Evolutionary conservation across 2,329 filamentous ascomycete genomes (phyloP).

Genomic region (Blastomyces silverae): DNA sequence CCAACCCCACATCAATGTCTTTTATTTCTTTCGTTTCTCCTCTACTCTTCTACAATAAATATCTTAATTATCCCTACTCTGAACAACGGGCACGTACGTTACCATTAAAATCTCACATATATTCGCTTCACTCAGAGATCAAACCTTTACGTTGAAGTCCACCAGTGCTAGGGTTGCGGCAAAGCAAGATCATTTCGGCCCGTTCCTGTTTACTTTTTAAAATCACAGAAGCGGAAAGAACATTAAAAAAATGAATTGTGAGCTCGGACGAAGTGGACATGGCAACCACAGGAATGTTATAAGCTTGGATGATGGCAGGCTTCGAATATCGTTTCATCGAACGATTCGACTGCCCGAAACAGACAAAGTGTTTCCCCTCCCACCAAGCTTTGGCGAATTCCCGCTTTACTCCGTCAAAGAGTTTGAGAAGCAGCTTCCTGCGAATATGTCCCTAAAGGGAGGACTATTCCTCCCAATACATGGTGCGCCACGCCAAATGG

Average conservation of each 20-base stretch:
- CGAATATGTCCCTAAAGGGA: slow-evolving; percentile 35
- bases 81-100: too few relatives aligned
- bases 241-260: slow-evolving; percentile 2
- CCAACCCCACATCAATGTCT: too few relatives aligned
- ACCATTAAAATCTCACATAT: too few relatives aligned
- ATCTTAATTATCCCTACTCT: too few relatives aligned
- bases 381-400: slow-evolving; percentile 36
- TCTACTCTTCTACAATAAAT: too few relatives aligned
- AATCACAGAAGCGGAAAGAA: neutral
- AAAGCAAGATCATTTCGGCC: neutral
- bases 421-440: slow-evolving; percentile 31
- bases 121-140: too few relatives aligned
- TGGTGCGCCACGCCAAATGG: slow-evolving; percentile 16
- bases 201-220: neutral
- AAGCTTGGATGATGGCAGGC: slow-evolving; percentile 9
- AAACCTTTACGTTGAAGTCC: neutral
- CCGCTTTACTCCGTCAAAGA: slow-evolving; percentile 35
- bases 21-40: too few relatives aligned
- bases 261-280: neutral
- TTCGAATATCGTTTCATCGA: slow-evolving; percentile 37
- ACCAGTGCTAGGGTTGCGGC: neutral
- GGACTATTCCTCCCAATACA: slow-evolving; percentile 47
- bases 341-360: slow-evolving; percentile 44
- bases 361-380: slow-evolving; percentile 27
- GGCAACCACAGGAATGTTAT: neutral